These are phyloP conservation scores for Rhytidiadelphus loreus DNA, from an alignment of 225 moss, liverwort and hornwort genomes.

Conservation along the genomic window DNA sequence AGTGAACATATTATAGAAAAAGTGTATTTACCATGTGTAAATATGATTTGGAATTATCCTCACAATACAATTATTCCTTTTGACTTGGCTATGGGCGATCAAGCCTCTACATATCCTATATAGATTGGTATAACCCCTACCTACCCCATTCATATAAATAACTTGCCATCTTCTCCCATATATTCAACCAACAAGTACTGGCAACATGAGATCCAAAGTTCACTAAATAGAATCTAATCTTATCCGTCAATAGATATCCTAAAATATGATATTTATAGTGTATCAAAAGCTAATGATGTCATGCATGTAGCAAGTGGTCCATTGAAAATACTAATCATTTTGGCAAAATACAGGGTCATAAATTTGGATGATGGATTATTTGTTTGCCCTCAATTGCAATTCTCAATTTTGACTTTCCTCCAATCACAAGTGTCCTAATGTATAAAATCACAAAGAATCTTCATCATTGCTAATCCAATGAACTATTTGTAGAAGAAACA, in stretches of 20 bases:
- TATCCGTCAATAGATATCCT: background rate
- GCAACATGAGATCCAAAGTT: background rate
- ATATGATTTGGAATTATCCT: too few species aligned
- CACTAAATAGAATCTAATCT: background rate
- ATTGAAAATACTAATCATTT: background rate
- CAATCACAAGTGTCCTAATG: background rate
- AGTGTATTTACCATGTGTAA: too few species aligned
- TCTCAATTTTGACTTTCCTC: background rate
- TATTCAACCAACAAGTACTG: too few species aligned
- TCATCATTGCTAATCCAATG: background rate
- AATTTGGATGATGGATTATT: background rate
- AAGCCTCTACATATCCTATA: too few species aligned
- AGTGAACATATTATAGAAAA: too few species aligned
- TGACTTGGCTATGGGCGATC: accelerated
- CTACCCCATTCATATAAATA: too few species aligned
- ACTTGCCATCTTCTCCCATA: too few species aligned
- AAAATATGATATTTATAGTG: too few species aligned
- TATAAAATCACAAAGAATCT: background rate
- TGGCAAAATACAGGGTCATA: background rate
- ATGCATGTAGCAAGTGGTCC: accelerated
- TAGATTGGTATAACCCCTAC: too few species aligned
- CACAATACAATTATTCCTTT: too few species aligned
- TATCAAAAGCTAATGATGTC: background rate
- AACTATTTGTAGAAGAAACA: background rate
- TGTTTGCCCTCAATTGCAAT: background rate